Conservation (phyloP, 2,329 filamentous ascomycete genomes). For the Colletotrichum spaethianum region DNA sequence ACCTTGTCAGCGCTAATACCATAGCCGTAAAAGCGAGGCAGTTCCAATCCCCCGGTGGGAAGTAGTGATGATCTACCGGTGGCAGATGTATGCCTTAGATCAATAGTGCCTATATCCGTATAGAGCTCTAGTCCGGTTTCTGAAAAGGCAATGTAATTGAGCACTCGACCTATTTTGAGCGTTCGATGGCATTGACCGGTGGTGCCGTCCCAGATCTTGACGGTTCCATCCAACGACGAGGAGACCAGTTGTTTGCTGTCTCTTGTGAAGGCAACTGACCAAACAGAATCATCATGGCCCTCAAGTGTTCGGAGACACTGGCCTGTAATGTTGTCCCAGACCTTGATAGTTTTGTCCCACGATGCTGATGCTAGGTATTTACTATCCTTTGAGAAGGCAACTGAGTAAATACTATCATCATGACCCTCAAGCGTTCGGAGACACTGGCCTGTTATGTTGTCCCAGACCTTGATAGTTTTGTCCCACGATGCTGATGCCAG, state of each 20-base stretch:
- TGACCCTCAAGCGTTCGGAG: neutral
- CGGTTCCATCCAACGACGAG: neutral
- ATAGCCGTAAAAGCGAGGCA: neutral
- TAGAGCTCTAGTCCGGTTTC: neutral
- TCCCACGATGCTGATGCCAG: neutral
- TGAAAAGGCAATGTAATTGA: neutral
- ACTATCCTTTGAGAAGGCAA: neutral
- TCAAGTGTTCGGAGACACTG: neutral
- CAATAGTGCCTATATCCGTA: neutral
- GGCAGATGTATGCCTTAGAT: neutral
- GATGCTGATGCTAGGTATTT: neutral
- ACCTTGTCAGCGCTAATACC: neutral
- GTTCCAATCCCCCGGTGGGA: rapidly evolving
- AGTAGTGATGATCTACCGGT: neutral
- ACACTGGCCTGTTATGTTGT: rapidly evolving
- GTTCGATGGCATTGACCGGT: neutral
- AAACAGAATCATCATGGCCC: neutral
- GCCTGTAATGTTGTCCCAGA: neutral
- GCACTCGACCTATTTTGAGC: too few relatives aligned
- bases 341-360: neutral
- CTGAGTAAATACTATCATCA: rapidly evolving
- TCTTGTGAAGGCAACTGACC: neutral
- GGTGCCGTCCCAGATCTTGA: neutral
- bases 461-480: neutral
- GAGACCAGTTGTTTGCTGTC: neutral